These are phyloP conservation scores for Rugosomyces carneus DNA, from an alignment of 1,284 basidiomycete species.

Conservation along the genomic window DNA sequence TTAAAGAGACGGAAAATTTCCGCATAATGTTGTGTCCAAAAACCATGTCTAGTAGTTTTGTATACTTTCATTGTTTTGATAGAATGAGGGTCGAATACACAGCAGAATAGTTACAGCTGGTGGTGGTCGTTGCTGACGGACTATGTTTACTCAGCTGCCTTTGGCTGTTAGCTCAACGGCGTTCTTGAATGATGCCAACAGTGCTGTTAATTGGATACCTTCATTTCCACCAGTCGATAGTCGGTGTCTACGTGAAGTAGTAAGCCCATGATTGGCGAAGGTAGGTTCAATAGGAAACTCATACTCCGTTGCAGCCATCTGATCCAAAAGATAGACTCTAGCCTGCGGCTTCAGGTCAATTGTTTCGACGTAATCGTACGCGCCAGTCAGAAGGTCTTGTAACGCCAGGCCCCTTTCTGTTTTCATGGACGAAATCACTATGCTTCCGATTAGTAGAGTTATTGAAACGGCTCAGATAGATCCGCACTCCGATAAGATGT, in stretches of 20 bases:
- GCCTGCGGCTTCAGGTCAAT: constrained; percentile 83
- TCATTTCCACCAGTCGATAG: constrained; percentile 91
- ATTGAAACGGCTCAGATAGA: not conserved
- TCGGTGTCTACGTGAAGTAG: constrained; percentile 60
- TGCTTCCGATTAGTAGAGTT: constrained; percentile 4
- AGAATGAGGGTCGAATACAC: too few relatives aligned
- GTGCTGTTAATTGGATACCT: constrained; percentile 89
- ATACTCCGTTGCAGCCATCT: constrained; percentile 86
- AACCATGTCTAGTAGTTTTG: not conserved
- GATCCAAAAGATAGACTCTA: constrained; percentile 89
- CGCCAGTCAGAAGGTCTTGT: constrained; percentile 91
- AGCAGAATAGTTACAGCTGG: too few relatives aligned
- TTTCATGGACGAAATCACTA: constrained; percentile 86
- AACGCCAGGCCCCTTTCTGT: constrained; percentile 90
- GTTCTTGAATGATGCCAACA: constrained; percentile 92
- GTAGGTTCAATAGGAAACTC: constrained; percentile 22
- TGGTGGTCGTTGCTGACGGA: too few relatives aligned
- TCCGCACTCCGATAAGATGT: constrained; percentile 81
- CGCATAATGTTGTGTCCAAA: constrained; percentile 10
- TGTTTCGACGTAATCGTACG: constrained; percentile 86
- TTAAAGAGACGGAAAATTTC: constrained; percentile 28
- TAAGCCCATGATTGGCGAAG: constrained; percentile 6
- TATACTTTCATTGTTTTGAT: not conserved
- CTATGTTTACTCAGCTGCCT: not conserved
- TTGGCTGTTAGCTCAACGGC: constrained; percentile 68